Conservation (phyloP, 352 stramenopile genomes). For the Globisporangium takayamanum region DNA sequence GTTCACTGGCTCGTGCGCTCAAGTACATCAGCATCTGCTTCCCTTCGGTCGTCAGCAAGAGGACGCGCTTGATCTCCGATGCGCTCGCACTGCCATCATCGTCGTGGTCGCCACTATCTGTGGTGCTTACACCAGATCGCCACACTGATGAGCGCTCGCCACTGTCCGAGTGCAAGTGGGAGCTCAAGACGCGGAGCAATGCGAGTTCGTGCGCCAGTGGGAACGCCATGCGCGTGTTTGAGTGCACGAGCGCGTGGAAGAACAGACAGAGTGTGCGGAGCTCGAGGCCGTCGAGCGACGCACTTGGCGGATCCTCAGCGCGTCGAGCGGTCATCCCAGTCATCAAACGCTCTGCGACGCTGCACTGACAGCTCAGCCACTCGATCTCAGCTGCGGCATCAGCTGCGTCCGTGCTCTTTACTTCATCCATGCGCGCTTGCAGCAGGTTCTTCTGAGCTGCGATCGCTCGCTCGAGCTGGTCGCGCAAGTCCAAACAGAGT, state of each 20-base stretch:
- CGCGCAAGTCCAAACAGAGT: slow-evolving; percentile 37
- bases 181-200: slow-evolving; percentile 37
- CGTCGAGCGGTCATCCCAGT: slow-evolving; percentile 24
- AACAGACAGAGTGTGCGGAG: slow-evolving; percentile 41
- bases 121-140: not conserved
- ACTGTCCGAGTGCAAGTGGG: slow-evolving; percentile 22
- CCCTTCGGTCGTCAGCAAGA: slow-evolving; percentile 38
- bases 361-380: slow-evolving; percentile 23
- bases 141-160: not conserved
- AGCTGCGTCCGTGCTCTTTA: not conserved
- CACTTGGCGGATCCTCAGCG: slow-evolving; percentile 21
- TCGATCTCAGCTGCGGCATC: slow-evolving; percentile 20
- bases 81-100: not conserved
- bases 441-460: slow-evolving; percentile 21
- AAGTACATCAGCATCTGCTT: slow-evolving; percentile 48
- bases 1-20: slow-evolving; percentile 24
- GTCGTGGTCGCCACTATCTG: not conserved
- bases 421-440: slow-evolving; percentile 4
- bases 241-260: slow-evolving; percentile 41
- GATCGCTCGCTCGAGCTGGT: slow-evolving; percentile 34
- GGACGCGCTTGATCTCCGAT: slow-evolving; percentile 4
- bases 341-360: slow-evolving; percentile 30
- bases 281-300: slow-evolving; percentile 46
- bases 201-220: slow-evolving; percentile 38
- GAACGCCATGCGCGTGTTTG: slow-evolving; percentile 17